Evolutionary conservation across 352 stramenopile species (phyloP), one percentile per base, ranked within the genome.

Genomic region (Globisporangium parvum): DNA sequence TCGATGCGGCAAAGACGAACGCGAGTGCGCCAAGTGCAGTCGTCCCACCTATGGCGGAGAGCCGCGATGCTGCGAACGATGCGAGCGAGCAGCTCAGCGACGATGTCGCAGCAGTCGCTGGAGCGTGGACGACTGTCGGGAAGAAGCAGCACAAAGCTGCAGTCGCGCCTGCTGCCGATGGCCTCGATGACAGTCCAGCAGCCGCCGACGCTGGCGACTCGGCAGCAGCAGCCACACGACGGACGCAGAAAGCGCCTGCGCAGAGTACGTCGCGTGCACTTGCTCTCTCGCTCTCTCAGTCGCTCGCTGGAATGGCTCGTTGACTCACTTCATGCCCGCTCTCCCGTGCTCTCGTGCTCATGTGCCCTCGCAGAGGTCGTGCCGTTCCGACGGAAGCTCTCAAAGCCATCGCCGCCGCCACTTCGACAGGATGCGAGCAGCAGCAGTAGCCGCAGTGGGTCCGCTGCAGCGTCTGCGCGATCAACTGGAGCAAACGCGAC

Each of bases 61-160:
- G 18, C 39, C 14, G n/a, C 8, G 18, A 28, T 9, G 31, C 48
- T 23, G 11, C 11, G 39, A 45, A 45, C 15, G 14, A 45, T 0
- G 39, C 14, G 9, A 18, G 3, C 10, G 41, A 26, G 11, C 45
- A 47, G 20, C 21, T 1, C 23, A 23, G 54, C 37, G n/a, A 55
- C 5, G 49, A 59, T 8, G 47, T 21, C 12, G 37, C 53, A 8
- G 42, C 51, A 2, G 59, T 71, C 0, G 35, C 69, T 17, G 75
- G 71, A 23, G 81, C 71, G 8, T 91, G 81, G 81, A 91, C 73
- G 6, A 91, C 78, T 0, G 81, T 91, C 11, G 72, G 79, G n/a
- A 80, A 77, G 42, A 87, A 88, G 18, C 67, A 53, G n/a, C 65
- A 83, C 26, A 74, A 79, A 20, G 67, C 67, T 28, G 39, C 55